Evolutionary conservation across 495 filamentous ascomycete species (phyloP).

Genomic region (Aspergillus carlsbadensis): DNA sequence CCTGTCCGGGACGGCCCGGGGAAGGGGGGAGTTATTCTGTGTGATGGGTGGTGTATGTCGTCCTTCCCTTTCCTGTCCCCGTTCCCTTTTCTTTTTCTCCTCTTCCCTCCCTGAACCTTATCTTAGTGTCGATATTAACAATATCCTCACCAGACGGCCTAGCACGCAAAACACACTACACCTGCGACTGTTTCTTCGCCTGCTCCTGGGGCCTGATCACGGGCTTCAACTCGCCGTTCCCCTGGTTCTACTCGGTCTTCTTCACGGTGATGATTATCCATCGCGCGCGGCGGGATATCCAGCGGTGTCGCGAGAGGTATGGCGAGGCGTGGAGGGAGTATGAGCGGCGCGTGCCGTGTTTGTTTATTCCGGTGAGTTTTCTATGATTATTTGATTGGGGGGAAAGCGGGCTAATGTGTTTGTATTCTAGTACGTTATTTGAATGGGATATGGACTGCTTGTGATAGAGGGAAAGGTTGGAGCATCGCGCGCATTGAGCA

Average conservation of each 20-base stretch:
- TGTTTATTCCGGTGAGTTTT: slow-evolving; percentile 88
- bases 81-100: neutral
- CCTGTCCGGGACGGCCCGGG: no score
- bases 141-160: slow-evolving; percentile 67
- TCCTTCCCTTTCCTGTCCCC: neutral
- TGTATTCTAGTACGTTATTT: no score
- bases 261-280: slow-evolving; percentile 88
- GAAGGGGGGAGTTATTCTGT: slow-evolving; percentile 81
- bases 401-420: no score
- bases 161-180: slow-evolving; percentile 90
- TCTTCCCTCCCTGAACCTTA: neutral
- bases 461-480: no score
- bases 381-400: no score
- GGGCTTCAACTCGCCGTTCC: slow-evolving; percentile 61
- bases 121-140: no score
- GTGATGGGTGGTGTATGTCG: slow-evolving; percentile 77
- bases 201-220: slow-evolving; percentile 62
- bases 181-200: slow-evolving; percentile 82
- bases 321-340: slow-evolving; percentile 90
- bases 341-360: slow-evolving; percentile 77
- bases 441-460: no score
- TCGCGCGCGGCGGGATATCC: slow-evolving; percentile 76
- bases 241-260: slow-evolving; percentile 94
- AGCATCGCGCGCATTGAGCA: no score
- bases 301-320: slow-evolving; percentile 79